A percentile compares a stretch with the other conserved stretches of the same genome.
phyloP scores from a whole-genome alignment of 2,329 filamentous ascomycete species.

The Paradendryphiella salina region DNA sequence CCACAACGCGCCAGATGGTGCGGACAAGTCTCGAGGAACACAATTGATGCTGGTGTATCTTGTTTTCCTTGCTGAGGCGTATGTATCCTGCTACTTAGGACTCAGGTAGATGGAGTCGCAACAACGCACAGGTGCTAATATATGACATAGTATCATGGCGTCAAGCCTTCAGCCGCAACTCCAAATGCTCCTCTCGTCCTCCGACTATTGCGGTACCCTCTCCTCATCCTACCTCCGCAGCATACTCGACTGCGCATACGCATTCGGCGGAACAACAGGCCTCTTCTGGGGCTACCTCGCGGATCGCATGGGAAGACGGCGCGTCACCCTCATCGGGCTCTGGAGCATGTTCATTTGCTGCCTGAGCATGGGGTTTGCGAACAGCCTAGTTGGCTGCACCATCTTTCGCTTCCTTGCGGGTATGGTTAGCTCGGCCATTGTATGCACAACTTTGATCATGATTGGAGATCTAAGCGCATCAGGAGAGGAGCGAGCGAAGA shows the following conservation, averaged over 20 bases:
- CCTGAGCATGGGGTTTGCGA: constrained; percentile 53
- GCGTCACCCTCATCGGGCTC: constrained; percentile 52
- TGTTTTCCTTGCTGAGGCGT: constrained; percentile 54
- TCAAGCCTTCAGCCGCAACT: constrained; percentile 54
- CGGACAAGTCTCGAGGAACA: constrained; percentile 30
- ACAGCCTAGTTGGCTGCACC: constrained; percentile 48
- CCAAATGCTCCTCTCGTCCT: constrained; percentile 51
- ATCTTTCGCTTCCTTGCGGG: constrained; percentile 51
- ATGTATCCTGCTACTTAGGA: constrained; percentile 19
- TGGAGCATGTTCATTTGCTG: constrained; percentile 52
- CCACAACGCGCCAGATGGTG: constrained; percentile 20
- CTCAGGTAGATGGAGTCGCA: neutral
- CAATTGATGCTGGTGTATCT: constrained; percentile 52
- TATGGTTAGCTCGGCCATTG: constrained; percentile 50
- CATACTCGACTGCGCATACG: constrained; percentile 55
- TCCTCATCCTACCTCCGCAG: constrained; percentile 53
- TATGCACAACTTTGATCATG: constrained; percentile 53
- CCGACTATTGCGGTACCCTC: constrained; percentile 50
- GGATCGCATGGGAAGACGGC: constrained; percentile 50
- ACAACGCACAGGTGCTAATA: constrained; percentile 11
- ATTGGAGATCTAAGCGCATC: constrained; percentile 51
- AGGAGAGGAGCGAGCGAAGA: constrained; percentile 45
- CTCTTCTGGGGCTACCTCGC: constrained; percentile 52
- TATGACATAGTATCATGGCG: constrained; percentile 49
- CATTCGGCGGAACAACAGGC: constrained; percentile 51